Evolutionary conservation across 805 yeast genomes (phyloP), one percentile per base, ranked within the genome.

Genomic region (Lipomyces yamanashiensis): DNA sequence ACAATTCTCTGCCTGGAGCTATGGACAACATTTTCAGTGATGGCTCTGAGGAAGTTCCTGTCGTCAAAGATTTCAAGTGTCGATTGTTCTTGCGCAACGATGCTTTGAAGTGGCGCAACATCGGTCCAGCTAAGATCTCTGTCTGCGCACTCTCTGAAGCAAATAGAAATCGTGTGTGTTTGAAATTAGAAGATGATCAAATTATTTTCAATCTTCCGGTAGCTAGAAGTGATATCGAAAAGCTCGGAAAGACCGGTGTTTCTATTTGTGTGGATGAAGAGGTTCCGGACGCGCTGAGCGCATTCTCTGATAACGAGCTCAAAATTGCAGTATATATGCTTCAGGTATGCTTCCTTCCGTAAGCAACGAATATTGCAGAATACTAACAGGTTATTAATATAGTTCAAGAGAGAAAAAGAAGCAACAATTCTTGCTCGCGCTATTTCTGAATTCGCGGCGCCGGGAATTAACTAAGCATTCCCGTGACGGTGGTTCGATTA

Each of bases 401-500:
- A 63, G 63, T 58, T 60, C 50, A 56, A 71, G 61, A 71, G 68
- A 15, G 75, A 69, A 36, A 71, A 72, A 53, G 74, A 72, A 21
- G 71, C 73, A 1, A 51, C 47, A 33, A 33, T 71, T 62, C 62
- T 72, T 63, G 48, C 51, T 39, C 54, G 71, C 63, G 62, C 67
- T 57, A 54, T 62, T 62, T 53, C 58, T 19, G 62, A 54, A 34
- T 19, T 44, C 21, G 49, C 52, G 13, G 44, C 17, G 44, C 50
- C 37, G 37, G 48, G 40, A n/a, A 19, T 34, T 2, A 13, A 36
- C 66, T 65, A 61, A 70, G 65, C 34, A 53, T 47, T 59, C 15
- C 5, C 28, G 28, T 28, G 5, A 5, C 28, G 28, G 28, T 3
- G 28, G 28, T 28, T 28, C 5, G 28, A 28, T 28, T 28, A 28